Conservation (phyloP, 345 rosid genomes). For the Eucalyptus cloeziana region DNA sequence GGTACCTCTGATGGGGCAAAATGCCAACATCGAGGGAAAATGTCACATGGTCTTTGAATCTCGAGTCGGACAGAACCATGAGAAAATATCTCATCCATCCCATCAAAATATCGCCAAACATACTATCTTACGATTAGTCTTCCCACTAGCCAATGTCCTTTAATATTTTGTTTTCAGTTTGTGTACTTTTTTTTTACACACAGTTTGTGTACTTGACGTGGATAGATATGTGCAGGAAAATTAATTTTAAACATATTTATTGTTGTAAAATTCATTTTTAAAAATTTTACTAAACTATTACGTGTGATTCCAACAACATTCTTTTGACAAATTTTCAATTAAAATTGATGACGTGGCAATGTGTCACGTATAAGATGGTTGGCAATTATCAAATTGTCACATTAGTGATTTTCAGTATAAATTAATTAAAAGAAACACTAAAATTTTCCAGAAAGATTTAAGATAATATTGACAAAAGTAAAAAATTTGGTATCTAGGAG, state of each 20-base stretch:
- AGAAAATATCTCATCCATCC: not conserved
- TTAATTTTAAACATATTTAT: not conserved
- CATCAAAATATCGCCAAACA: not conserved
- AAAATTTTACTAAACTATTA: no score
- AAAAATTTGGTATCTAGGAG: fast-evolving
- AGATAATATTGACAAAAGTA: fast-evolving
- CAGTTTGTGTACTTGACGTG: not conserved
- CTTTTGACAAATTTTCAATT: fast-evolving
- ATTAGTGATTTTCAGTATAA: fast-evolving
- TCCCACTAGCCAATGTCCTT: not conserved
- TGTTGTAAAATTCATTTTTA: not conserved
- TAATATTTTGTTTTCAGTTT: not conserved
- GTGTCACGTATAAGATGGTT: fast-evolving
- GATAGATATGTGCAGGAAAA: not conserved
- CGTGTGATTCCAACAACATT: fast-evolving
- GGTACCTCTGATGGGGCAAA: not conserved
- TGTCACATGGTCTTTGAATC: not conserved
- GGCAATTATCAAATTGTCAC: fast-evolving
- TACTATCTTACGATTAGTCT: not conserved
- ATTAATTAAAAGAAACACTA: fast-evolving
- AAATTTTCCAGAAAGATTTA: fast-evolving
- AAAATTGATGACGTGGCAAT: no score
- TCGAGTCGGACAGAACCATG: not conserved
- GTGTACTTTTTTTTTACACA: not conserved
- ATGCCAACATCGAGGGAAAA: not conserved